phyloP scores from a whole-genome alignment of 73 alveolate species.

The Loxodes magnus region DNA sequence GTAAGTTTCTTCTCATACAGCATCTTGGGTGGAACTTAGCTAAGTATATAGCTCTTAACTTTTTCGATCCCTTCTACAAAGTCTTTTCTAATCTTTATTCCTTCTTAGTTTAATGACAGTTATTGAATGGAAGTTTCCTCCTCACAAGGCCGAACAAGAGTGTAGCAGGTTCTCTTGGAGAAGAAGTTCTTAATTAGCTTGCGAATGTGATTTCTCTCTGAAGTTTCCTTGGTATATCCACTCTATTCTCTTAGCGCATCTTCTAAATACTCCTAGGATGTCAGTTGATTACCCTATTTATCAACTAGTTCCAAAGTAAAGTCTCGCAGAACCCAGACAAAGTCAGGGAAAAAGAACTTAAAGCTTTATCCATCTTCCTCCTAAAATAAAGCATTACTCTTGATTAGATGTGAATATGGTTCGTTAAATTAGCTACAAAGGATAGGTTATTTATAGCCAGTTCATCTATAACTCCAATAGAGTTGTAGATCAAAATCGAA shows the following conservation, averaged over 20 bases:
- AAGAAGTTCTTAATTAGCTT: conserved; percentile 47
- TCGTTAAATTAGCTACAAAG: conserved; percentile 72
- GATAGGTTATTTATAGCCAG: conserved; percentile 57
- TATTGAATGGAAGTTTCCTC: conserved; percentile 42
- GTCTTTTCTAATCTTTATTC: too few relatives aligned
- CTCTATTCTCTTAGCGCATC: conserved; percentile 35
- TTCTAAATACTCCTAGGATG: conserved; percentile 83
- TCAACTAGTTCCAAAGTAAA: conserved; percentile 80
- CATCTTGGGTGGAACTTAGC: too few relatives aligned
- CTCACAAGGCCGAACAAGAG: conserved; percentile 54
- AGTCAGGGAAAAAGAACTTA: conserved; percentile 26
- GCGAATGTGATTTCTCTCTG: conserved; percentile 21
- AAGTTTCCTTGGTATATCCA: not conserved
- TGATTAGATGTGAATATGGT: conserved; percentile 14
- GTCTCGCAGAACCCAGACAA: conserved; percentile 93
- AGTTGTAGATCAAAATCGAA: conserved; percentile 63
- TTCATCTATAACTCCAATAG: conserved; percentile 83
- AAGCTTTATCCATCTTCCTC: not conserved
- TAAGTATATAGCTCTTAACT: too few relatives aligned
- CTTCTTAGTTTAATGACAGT: too few relatives aligned
- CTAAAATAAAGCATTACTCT: not conserved
- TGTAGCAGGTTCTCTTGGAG: conserved; percentile 53
- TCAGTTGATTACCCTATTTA: conserved; percentile 58
- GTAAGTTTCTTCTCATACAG: too few relatives aligned
- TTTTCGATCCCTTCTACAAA: too few relatives aligned